A percentile compares a stretch with the other conserved stretches of the same genome.
These are phyloP conservation scores for Mortierella sp. DNA, from an alignment of 371 early-diverging fungal species.

Conservation along the genomic window DNA sequence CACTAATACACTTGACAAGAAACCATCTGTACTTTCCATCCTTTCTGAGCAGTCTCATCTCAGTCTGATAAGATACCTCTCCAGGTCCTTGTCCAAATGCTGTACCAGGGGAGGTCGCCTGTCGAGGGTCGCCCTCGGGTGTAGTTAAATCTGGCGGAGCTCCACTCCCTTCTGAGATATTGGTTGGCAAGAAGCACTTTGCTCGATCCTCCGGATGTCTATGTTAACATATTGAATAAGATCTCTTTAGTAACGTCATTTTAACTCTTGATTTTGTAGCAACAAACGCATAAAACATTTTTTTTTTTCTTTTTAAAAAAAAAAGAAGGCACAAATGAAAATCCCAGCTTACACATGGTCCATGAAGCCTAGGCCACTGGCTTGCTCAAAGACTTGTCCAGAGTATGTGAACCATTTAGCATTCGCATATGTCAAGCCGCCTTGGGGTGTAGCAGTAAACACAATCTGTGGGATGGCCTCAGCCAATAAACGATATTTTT, in stretches of 20 bases:
- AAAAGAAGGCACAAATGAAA: background rate
- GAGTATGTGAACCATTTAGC: constrained; percentile 73
- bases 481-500: constrained; percentile 73
- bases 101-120: constrained; percentile 37
- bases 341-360: constrained; percentile 59
- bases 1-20: constrained; percentile 72
- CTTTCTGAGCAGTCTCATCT: constrained; percentile 64
- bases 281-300: background rate
- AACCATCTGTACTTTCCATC: constrained; percentile 73
- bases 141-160: constrained; percentile 13
- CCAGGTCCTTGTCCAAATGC: constrained; percentile 56
- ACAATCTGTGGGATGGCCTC: constrained; percentile 80
- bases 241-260: background rate
- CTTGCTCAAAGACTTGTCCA: constrained; percentile 67
- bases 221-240: background rate
- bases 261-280: background rate
- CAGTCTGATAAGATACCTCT: constrained; percentile 68
- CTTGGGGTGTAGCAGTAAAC: constrained; percentile 72
- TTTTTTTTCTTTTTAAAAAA: too few species aligned
- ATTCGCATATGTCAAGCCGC: constrained; percentile 72
- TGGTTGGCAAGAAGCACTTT: constrained; percentile 68
- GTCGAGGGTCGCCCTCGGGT: constrained; percentile 5
- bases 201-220: constrained; percentile 70
- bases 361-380: constrained; percentile 73
- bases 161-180: constrained; percentile 20